phyloP scores from a whole-genome alignment of 352 stramenopile species.

The Globisporangium sylvaticum region DNA sequence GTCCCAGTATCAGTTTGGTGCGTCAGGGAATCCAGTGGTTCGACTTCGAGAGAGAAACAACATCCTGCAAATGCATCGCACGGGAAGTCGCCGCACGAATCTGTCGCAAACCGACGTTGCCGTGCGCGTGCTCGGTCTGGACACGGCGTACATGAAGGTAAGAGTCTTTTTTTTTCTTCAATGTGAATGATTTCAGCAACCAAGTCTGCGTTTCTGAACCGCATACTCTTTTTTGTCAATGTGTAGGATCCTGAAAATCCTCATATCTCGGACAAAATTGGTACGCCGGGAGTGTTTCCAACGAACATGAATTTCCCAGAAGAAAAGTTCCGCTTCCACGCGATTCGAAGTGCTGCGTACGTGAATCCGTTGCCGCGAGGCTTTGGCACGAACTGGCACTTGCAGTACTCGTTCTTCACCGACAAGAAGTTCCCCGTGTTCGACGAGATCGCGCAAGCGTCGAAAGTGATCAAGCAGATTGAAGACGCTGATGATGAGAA shows the following conservation, averaged over 20 bases:
- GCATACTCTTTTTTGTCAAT: not conserved
- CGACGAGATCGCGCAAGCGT: slow-evolving; percentile 53
- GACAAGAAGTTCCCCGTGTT: slow-evolving; percentile 75
- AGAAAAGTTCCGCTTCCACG: slow-evolving; percentile 79
- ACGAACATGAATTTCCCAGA: slow-evolving; percentile 73
- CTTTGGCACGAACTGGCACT: slow-evolving; percentile 77
- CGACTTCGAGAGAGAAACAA: slow-evolving; percentile 68
- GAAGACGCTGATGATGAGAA: slow-evolving; percentile 15
- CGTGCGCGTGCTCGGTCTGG: slow-evolving; percentile 56
- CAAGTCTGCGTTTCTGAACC: not conserved
- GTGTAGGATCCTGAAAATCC: slow-evolving; percentile 57
- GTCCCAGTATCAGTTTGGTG: slow-evolving; percentile 36
- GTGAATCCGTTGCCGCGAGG: slow-evolving; percentile 72
- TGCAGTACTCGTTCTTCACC: slow-evolving; percentile 83
- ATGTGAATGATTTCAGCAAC: not conserved
- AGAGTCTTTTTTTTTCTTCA: not conserved
- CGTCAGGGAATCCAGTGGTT: slow-evolving; percentile 43
- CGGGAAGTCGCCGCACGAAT: slow-evolving; percentile 37
- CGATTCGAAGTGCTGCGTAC: slow-evolving; percentile 65
- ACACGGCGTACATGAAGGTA: slow-evolving; percentile 75
- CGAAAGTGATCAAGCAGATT: slow-evolving; percentile 44
- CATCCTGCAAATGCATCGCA: slow-evolving; percentile 74
- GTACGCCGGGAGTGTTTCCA: slow-evolving; percentile 64
- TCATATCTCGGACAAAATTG: slow-evolving; percentile 68
- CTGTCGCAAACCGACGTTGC: slow-evolving; percentile 50